These are phyloP conservation scores for Leccinum subtestaceum DNA, from an alignment of 768 basidiomycete genomes.

Conservation along the genomic window DNA sequence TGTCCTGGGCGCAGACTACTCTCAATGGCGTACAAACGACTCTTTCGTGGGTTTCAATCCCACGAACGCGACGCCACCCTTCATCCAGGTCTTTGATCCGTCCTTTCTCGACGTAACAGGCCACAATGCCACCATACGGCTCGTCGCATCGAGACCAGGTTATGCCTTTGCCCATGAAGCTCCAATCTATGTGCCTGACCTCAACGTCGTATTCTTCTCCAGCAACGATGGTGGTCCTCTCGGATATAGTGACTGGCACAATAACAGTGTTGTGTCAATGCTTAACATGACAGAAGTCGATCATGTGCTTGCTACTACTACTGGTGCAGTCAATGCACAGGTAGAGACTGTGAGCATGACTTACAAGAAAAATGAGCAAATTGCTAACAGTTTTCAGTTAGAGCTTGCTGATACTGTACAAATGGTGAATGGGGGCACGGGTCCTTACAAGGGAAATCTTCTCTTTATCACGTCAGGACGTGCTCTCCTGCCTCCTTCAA, in stretches of 20 bases:
- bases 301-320: conserved; percentile 36
- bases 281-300: conserved; percentile 61
- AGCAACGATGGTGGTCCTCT: conserved; percentile 67
- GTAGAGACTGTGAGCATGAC: conserved; percentile 37
- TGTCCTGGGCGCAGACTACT: conserved; percentile 47
- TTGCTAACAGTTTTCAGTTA: conserved; percentile 40
- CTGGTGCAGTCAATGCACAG: conserved; percentile 46
- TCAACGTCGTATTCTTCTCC: conserved; percentile 70
- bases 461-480: conserved; percentile 66
- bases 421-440: conserved; percentile 72
- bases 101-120: conserved; percentile 63
- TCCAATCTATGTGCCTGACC: conserved; percentile 59
- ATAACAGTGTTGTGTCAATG: conserved; percentile 61
- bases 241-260: conserved; percentile 60
- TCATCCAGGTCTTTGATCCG: conserved; percentile 56
- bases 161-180: conserved; percentile 82
- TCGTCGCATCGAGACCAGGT: conserved; percentile 59
- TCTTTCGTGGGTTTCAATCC: conserved; percentile 56
- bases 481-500: conserved; percentile 56
- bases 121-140: conserved; percentile 50
- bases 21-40: conserved; percentile 35
- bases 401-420: conserved; percentile 56
- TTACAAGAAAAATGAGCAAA: not conserved
- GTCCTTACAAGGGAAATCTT: conserved; percentile 55
- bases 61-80: conserved; percentile 53